Percentiles rank a stretch among this genome's conserved stretches.
phyloP scores from a whole-genome alignment of 2,329 filamentous ascomycete species.

The Paraconiothyrium sp. region DNA sequence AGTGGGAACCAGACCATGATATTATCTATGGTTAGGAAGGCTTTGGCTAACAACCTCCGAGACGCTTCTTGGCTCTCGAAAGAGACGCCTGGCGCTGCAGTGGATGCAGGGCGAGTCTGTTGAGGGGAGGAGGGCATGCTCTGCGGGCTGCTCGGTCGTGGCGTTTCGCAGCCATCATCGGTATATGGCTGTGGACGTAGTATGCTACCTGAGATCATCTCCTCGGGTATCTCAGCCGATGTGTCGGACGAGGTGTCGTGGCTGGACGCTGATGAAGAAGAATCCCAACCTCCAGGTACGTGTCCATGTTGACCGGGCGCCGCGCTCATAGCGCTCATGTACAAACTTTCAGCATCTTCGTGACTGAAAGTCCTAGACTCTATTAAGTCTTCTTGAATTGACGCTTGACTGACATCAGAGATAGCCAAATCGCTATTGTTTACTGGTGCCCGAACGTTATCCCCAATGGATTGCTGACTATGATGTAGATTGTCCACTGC shows the following conservation, averaged over 20 bases:
- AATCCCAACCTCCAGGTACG: constrained; percentile 57
- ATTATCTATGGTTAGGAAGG: constrained; percentile 48
- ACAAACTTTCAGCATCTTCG: constrained; percentile 86
- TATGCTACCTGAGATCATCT: constrained; percentile 44
- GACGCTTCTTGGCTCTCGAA: background rate
- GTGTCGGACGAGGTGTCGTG: constrained; percentile 38
- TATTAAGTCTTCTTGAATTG: constrained; percentile 38
- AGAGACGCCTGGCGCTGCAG: background rate
- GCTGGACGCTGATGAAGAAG: constrained; percentile 44
- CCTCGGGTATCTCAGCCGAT: constrained; percentile 38
- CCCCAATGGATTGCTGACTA: constrained; percentile 24
- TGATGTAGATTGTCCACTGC: constrained; percentile 25
- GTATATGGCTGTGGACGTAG: constrained; percentile 36
- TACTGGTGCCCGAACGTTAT: constrained; percentile 13
- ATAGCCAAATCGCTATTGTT: background rate
- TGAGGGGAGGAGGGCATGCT: constrained; percentile 32
- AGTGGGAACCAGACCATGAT: constrained; percentile 52
- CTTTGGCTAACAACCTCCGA: constrained; percentile 37
- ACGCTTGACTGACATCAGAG: constrained; percentile 4
- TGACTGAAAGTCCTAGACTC: constrained; percentile 77
- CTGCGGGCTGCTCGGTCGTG: constrained; percentile 47
- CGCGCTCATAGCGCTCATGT: constrained; percentile 74
- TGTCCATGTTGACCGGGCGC: constrained; percentile 35
- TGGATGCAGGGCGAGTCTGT: constrained; percentile 4
- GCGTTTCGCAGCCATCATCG: constrained; percentile 52